Evolutionary conservation across 805 yeast species (phyloP), one percentile per base, ranked within the genome.

Genomic region (Hanseniaspora guilliermondii): DNA sequence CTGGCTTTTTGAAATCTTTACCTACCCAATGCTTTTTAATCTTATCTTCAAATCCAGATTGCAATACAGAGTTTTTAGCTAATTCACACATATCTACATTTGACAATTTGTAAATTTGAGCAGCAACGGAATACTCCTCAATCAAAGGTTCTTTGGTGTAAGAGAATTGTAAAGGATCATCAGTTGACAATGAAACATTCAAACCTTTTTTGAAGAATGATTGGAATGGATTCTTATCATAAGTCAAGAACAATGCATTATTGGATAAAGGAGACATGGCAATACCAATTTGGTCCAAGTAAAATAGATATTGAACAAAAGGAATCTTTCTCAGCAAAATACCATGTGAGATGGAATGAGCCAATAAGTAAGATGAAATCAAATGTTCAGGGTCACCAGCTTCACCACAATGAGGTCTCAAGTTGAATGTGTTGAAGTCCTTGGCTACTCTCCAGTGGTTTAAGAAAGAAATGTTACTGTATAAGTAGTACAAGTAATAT

Each of bases 381-480:
- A 94, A 74, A 72, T 93, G 98, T 64, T 93, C 97, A 1, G 97
- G 97, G 65, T 93, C 98, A 57, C 99, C 99, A n/a, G 98, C 99
- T 69, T 93, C 99, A 59, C 99, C 99, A 61, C 96, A 87, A 68
- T 93, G 99, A 3, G 99, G 99, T 63, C 98, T 78, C 62, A 93
- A 72, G n/a, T 87, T 94, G 69, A 93, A 83, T 0, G 97, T 89
- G 66, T 85, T 89, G 69, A 79, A 85, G 0, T 85, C 84, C 56
- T 89, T 76, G 56, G 72, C 75, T 35, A 74, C 70, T 69, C 99
- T 79, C 80, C 91, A 84, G 59, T 83, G 80, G 65, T 93, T 93
- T 67, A 93, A 75, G 8, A 95, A 79, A 2, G 95, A 80, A 68
- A 93, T 68, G 68, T 89, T 89, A 30, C 96, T 83, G 66, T 80